Conservation (phyloP, 306 rosid species). For the Cucumis melo region DNA sequence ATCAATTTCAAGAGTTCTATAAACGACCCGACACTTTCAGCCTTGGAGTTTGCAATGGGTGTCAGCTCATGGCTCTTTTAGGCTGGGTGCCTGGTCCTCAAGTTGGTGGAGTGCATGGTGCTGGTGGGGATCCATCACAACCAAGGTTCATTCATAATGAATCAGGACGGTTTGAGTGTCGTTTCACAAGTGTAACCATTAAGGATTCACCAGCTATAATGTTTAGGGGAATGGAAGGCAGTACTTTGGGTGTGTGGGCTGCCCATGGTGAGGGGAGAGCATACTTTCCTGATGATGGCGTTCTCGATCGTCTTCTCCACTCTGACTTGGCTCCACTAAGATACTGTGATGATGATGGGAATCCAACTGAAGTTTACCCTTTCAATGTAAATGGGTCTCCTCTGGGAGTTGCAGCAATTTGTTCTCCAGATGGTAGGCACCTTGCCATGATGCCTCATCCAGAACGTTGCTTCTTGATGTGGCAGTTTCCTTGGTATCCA, state of each 20-base stretch:
- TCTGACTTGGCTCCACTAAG: constrained; percentile 63
- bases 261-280: not conserved
- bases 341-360: constrained; percentile 80
- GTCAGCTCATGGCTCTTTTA: constrained; percentile 89
- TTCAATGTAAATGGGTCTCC: constrained; percentile 89
- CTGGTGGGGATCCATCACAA: constrained; percentile 75
- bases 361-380: constrained; percentile 63
- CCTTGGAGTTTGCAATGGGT: constrained; percentile 89
- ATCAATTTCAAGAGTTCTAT: constrained; percentile 79
- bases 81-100: constrained; percentile 92
- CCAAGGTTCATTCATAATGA: constrained; percentile 83
- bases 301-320: constrained; percentile 61
- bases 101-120: constrained; percentile 74
- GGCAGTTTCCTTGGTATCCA: constrained; percentile 94
- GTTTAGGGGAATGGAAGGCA: not conserved
- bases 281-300: constrained; percentile 45
- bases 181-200: constrained; percentile 70
- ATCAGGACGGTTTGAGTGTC: constrained; percentile 88
- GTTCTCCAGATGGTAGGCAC: constrained; percentile 91
- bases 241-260: not conserved
- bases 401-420: constrained; percentile 71
- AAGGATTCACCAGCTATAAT: constrained; percentile 62
- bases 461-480: constrained; percentile 90
- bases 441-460: constrained; percentile 99
- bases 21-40: constrained; percentile 76